These are phyloP conservation scores for Phyllosticta citrichinensis DNA, from an alignment of 2,329 filamentous ascomycete species.

Conservation along the genomic window DNA sequence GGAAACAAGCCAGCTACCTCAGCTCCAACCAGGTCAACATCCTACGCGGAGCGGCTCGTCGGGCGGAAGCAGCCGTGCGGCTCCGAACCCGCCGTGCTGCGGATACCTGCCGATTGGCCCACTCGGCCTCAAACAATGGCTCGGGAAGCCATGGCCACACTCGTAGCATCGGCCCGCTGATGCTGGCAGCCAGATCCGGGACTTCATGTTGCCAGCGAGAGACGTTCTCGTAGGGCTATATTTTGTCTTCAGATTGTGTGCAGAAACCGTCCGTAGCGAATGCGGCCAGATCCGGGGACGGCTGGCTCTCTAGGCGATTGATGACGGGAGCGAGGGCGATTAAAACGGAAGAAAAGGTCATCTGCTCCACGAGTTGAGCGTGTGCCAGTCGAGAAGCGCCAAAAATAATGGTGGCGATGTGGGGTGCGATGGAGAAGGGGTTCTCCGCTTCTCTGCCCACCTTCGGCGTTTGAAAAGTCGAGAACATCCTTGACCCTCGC, in stretches of 20 bases:
- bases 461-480: neutral
- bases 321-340: no score
- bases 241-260: no score
- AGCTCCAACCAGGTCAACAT: neutral
- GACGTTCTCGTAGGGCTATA: no score
- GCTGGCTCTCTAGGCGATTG: no score
- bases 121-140: neutral
- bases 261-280: no score
- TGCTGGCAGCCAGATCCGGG: neutral
- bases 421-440: neutral
- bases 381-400: neutral
- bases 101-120: neutral
- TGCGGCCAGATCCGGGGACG: no score
- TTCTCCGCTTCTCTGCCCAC: neutral
- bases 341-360: no score
- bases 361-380: neutral
- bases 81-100: neutral
- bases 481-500: neutral
- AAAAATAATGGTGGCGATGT: neutral
- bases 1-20: neutral
- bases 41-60: neutral
- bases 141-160: neutral
- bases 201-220: neutral
- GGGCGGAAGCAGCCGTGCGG: neutral
- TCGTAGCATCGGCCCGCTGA: neutral